phyloP scores from a whole-genome alignment of 257 asterid genomes.

The Salvia hispanica region DNA sequence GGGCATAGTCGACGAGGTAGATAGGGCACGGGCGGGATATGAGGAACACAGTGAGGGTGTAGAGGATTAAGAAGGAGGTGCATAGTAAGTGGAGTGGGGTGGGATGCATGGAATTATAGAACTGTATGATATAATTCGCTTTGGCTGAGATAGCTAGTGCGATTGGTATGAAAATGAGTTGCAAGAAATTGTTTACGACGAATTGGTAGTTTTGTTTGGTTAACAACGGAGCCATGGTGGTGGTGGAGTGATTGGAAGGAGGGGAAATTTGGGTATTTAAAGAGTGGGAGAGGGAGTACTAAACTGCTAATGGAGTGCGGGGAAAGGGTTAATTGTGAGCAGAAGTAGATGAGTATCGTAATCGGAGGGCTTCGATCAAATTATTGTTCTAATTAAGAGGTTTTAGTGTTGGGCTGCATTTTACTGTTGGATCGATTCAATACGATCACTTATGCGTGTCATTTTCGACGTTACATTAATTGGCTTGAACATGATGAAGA shows the following conservation, averaged over 20 bases:
- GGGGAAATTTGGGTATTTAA: constrained; percentile 17
- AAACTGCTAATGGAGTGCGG: no score
- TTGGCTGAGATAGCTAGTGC: constrained; percentile 31
- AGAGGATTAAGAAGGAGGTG: constrained; percentile 34
- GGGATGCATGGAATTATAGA: constrained; percentile 33
- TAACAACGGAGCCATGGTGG: constrained; percentile 35
- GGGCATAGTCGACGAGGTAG: constrained; percentile 59
- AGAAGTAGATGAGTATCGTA: no score
- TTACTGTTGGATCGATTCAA: no score
- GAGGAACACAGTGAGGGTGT: constrained; percentile 37
- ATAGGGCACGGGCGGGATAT: constrained; percentile 47
- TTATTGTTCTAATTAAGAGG: no score
- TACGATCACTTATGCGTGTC: no score
- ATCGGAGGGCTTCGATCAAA: no score
- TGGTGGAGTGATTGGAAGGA: not conserved
- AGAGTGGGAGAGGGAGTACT: constrained; percentile 5
- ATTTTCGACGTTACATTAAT: no score
- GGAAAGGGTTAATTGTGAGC: no score
- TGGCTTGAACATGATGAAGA: no score
- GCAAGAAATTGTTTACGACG: constrained; percentile 47
- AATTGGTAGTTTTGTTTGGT: constrained; percentile 44
- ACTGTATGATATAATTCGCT: constrained; percentile 25
- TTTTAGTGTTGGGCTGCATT: no score
- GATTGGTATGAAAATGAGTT: constrained; percentile 39
- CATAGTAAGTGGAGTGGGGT: constrained; percentile 31